Evolutionary conservation across 2,329 filamentous ascomycete species (phyloP), one percentile per base, ranked within the genome.

Genomic region (Botrytis galanthina): DNA sequence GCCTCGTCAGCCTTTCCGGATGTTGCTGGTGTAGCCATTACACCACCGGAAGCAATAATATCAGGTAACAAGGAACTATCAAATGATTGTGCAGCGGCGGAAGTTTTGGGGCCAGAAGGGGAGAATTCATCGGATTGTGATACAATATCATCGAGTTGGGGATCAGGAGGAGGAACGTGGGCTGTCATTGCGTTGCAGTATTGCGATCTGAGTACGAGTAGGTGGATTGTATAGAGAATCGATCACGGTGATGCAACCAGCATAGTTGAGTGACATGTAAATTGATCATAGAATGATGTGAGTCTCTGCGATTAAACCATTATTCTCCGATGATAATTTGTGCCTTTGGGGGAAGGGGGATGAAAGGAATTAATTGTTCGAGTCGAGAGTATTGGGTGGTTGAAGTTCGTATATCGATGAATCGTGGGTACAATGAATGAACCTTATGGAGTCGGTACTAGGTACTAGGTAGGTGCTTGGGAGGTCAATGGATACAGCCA

Each of bases 71-170:
- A 78, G 74, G 75, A 75, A 61, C 73, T 74, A 74, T 76, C 75
- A 42, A 71, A 74, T 54, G 76, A 63, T 64, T 79, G 78, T 37
- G 74, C 71, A 39, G 79, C 77, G n/a, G 80, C 77, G 22, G 77
- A 79, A 16, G 80, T 80, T 62, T 79, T 81, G 6, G 79, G 79
- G 3, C 77, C 74, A 1, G 73, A 73, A 29, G 75, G 67, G 14
- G 74, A 75, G n/a, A 77, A 75, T 51, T 81, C 80, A 70, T 81
- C 80, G 29, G 78, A 77, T 59, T 79, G 78, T 51, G 78, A 79
- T 54, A 76, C 75, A 20, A 77, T 78, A 72, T 80, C 78, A 74
- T 76, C 79, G 69, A 78, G 72, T 26, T 76, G 66, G 57, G 75
- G 61, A 70, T 81, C 78, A 29, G 76, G 76, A 71, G 73, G 77